Evolutionary conservation across 768 basidiomycete species (phyloP), one percentile per base, ranked within the genome.

Genomic region (Tulasnella sp.): DNA sequence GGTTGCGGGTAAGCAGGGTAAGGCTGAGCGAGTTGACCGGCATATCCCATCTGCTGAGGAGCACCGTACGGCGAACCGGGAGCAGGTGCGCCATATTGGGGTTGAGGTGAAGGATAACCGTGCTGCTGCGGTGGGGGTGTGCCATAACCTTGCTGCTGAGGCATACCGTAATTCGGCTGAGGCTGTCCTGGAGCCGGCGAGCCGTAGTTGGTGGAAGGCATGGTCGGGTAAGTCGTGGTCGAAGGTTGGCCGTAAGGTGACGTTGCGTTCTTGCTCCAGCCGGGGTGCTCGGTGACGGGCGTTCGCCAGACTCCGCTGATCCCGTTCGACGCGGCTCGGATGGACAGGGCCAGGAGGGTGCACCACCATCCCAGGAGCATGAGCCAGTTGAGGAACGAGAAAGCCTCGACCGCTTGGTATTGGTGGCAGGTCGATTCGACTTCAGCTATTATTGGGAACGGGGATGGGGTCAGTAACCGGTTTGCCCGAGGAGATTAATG

Each of bases 401-500:
- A 74, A 12, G 52, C 73, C 49, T 12, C 4, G 52, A 54, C 72
- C 17, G 72, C 31, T 34, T 64, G 7, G 58, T 31, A 64, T 74
- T 74, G n/a, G 42, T 67, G 72, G 49, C 72, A 74, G 4, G 25
- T 52, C 19, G 72, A 49, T 67, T 74, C 72, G 45, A 74, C 72
- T 31, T 31, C 34, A 25, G 72, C 72, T 74, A 29, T 54, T 42
- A 42, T 5, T 4, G 40, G 45, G 25, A n/a, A n/a, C 3, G 25
- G 37, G n/a, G n/a, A 8, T 45, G 70, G 31, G 31, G 70, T 71
- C 19, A 45, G 40, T 70, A 31, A 36, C 2, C 31, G 15, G 12
- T 67, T 67, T 67, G 70, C 14, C 25, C 70, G 25, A 29, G 36
- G 31, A 71, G 70, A 25, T 42, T 25, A 12, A n/a, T 15, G 25